Evolutionary conservation across 2,329 filamentous ascomycete genomes (phyloP).

Genomic region (Paramyrothecium sp.): DNA sequence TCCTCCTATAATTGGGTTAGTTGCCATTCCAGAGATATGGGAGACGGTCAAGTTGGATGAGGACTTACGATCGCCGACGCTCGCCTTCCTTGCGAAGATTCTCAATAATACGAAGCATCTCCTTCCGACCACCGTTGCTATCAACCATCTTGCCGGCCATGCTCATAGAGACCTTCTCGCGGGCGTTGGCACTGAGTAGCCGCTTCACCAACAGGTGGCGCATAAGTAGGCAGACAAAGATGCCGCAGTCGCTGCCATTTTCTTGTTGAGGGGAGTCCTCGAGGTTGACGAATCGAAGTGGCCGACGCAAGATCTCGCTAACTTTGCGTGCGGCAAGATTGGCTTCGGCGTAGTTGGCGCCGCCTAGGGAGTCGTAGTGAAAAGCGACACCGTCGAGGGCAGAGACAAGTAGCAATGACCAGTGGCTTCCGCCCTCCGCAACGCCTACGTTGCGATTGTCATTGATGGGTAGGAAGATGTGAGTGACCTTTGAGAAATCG

Average conservation of each 20-base stretch:
- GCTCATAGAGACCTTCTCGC: constrained; percentile 91
- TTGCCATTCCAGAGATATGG: not conserved
- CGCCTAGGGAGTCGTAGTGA: constrained; percentile 88
- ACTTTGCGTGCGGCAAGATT: constrained; percentile 68
- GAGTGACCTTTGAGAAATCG: constrained; percentile 76
- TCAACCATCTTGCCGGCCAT: constrained; percentile 84
- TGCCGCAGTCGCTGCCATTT: constrained; percentile 90
- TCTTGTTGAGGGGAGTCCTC: constrained; percentile 87
- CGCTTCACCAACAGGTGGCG: constrained; percentile 85
- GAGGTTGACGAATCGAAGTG: constrained; percentile 75
- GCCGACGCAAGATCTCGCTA: constrained; percentile 62
- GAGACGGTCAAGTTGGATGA: not conserved
- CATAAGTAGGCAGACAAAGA: constrained; percentile 96
- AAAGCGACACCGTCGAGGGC: constrained; percentile 89
- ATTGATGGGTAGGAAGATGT: constrained; percentile 95
- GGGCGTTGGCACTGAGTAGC: constrained; percentile 74
- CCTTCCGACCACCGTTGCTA: constrained; percentile 75
- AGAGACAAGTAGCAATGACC: constrained; percentile 88
- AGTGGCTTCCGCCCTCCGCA: constrained; percentile 90
- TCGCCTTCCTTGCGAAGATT: constrained; percentile 84
- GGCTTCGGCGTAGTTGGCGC: constrained; percentile 74
- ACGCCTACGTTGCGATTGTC: constrained; percentile 74
- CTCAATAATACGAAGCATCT: constrained; percentile 90
- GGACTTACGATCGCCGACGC: constrained; percentile 72
- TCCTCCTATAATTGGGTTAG: constrained; percentile 23